phyloP scores from a whole-genome alignment of 148 eudicot species.

The Polygonum aviculare region DNA sequence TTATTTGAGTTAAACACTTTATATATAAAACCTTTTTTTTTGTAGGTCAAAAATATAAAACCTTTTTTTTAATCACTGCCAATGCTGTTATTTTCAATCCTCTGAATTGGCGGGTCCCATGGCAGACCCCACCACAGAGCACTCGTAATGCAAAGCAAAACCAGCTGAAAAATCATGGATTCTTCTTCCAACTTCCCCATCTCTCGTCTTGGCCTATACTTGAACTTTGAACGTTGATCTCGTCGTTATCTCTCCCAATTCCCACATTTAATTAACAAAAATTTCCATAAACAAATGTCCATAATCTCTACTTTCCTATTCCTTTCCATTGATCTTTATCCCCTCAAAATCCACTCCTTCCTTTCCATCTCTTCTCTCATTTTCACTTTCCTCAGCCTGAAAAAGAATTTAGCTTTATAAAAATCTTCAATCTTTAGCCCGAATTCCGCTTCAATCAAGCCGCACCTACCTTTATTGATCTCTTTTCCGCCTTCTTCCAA shows the following conservation, averaged over 20 bases:
- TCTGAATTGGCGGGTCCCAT: not conserved
- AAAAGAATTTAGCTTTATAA: not conserved
- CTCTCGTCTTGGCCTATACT: not conserved
- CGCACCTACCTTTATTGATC: conserved; percentile 4
- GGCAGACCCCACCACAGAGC: not conserved
- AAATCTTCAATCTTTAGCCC: not conserved
- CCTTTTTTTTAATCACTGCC: not conserved
- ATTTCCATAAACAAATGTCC: not conserved
- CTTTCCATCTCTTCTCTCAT: not conserved
- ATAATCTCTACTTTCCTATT: not conserved
- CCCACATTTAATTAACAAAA: not conserved
- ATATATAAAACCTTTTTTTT: too few relatives aligned
- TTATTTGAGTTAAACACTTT: not conserved
- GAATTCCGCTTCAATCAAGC: conserved; percentile 1
- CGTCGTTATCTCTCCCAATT: not conserved
- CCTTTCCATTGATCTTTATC: not conserved
- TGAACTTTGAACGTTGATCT: not conserved
- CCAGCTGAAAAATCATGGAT: conserved; percentile 4
- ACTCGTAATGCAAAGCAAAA: not conserved
- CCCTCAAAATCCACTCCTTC: not conserved
- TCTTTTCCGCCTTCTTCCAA: not conserved
- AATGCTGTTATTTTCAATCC: conserved; percentile 7
- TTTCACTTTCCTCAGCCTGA: not conserved
- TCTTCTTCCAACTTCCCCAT: conserved; percentile 3
- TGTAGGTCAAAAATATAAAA: not conserved